These are phyloP conservation scores for Pichia sp. DNA, from an alignment of 1,139 yeast genomes.

Conservation along the genomic window DNA sequence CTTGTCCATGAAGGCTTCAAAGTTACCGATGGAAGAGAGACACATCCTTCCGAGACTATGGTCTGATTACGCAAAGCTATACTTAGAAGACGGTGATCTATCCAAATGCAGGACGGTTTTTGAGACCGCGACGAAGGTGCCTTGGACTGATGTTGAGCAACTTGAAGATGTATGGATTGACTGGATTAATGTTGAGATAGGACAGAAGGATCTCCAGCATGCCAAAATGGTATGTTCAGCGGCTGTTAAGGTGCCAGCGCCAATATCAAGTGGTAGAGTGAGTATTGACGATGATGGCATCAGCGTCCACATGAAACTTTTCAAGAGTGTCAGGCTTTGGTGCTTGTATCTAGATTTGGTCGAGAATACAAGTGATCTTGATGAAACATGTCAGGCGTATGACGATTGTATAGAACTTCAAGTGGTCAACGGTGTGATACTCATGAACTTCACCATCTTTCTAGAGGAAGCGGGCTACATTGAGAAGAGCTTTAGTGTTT, in stretches of 20 bases:
- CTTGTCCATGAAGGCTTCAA: constrained; percentile 56
- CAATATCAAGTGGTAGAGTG: constrained; percentile 19
- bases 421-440: constrained; percentile 61
- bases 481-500: constrained; percentile 53
- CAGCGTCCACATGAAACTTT: constrained; percentile 46
- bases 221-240: constrained; percentile 49
- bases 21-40: constrained; percentile 31
- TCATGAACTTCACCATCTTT: constrained; percentile 61
- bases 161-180: constrained; percentile 59
- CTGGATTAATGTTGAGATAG: constrained; percentile 66
- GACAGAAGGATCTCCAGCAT: constrained; percentile 41
- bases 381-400: constrained; percentile 44
- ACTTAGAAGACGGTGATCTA: constrained; percentile 36
- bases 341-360: constrained; percentile 64
- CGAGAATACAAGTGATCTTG: constrained; percentile 37
- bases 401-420: constrained; percentile 54
- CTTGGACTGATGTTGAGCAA: constrained; percentile 56
- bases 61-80: constrained; percentile 61
- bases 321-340: constrained; percentile 62
- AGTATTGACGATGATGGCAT: constrained; percentile 37
- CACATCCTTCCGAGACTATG: constrained; percentile 47
- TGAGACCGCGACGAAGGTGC: constrained; percentile 63
- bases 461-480: constrained; percentile 42
- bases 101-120: constrained; percentile 33
- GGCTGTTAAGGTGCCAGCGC: constrained; percentile 42